Conservation (phyloP, 306 rosid genomes). For the Glycyrrhiza uralensis region DNA sequence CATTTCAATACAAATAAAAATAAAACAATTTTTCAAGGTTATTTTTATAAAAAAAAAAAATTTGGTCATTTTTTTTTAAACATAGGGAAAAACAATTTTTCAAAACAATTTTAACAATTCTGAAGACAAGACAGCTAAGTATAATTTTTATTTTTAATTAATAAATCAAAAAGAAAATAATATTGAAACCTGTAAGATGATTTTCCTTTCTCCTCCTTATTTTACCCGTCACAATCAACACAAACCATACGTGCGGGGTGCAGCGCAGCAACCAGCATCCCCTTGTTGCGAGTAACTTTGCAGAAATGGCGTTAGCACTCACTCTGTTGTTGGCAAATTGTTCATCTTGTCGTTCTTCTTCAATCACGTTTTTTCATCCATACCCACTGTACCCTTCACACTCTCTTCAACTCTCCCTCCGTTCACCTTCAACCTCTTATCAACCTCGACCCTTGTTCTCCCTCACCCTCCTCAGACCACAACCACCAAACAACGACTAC, state of each 20-base stretch:
- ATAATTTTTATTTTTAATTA: too few relatives aligned
- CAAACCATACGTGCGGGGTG: too few relatives aligned
- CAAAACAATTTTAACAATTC: too few relatives aligned
- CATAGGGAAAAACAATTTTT: too few relatives aligned
- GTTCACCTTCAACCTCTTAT: conserved; percentile 12
- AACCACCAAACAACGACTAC: background rate
- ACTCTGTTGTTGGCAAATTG: conserved; percentile 11
- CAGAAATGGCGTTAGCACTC: conserved; percentile 39
- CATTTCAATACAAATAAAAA: too few relatives aligned
- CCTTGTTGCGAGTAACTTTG: too few relatives aligned
- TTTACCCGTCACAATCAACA: background rate
- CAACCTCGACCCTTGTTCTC: background rate
- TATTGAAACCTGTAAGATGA: background rate
- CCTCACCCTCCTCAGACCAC: conserved; percentile 13
- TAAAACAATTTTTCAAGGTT: too few relatives aligned
- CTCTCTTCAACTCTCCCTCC: background rate
- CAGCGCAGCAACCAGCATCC: too few relatives aligned
- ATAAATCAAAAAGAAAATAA: background rate
- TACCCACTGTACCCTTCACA: conserved; percentile 1
- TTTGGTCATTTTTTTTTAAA: too few relatives aligned
- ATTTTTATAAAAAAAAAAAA: too few relatives aligned
- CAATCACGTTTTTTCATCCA: background rate
- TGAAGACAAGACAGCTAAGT: too few relatives aligned
- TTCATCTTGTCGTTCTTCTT: conserved; percentile 23
- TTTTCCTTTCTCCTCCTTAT: background rate